These are phyloP conservation scores for Phytophthora meadii DNA, from an alignment of 352 stramenopile species.

Conservation along the genomic window DNA sequence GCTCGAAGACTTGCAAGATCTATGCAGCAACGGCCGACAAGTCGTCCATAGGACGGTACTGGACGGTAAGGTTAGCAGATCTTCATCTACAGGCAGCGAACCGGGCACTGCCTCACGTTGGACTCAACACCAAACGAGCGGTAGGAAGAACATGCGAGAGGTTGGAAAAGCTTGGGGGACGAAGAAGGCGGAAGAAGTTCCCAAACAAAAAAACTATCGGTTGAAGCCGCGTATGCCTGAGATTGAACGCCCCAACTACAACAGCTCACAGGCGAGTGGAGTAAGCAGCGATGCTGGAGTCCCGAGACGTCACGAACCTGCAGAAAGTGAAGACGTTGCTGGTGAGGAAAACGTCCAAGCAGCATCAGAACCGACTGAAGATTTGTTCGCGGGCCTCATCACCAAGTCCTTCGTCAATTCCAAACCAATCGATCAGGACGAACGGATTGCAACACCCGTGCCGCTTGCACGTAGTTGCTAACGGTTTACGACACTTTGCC, in stretches of 20 bases:
- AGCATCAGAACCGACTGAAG: constrained; percentile 20
- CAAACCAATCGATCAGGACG: constrained; percentile 12
- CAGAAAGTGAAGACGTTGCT: constrained; percentile 8
- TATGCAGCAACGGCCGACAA: constrained; percentile 54
- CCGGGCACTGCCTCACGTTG: constrained; percentile 28
- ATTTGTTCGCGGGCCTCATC: constrained; percentile 47
- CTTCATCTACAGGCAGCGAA: constrained; percentile 1
- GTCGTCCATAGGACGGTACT: constrained; percentile 31
- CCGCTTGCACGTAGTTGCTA: constrained; percentile 22
- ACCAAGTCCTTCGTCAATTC: constrained; percentile 33
- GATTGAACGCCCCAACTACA: constrained; percentile 20
- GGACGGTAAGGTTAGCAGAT: constrained; percentile 2
- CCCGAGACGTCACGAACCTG: not conserved
- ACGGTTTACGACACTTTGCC: constrained; percentile 5
- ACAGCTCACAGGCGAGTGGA: constrained; percentile 28
- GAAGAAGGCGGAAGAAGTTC: constrained; percentile 4
- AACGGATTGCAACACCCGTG: not conserved
- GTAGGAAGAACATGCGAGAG: constrained; percentile 34
- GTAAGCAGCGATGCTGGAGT: constrained; percentile 27
- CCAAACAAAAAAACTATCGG: constrained; percentile 19
- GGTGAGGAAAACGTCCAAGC: constrained; percentile 28
- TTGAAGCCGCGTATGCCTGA: constrained; percentile 38
- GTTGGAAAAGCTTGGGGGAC: constrained; percentile 29
- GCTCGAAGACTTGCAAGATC: constrained; percentile 44
- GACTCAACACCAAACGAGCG: constrained; percentile 25